Percentiles rank a stretch among this genome's conserved stretches.
These are phyloP conservation scores for Neurospora terricola DNA, from an alignment of 495 filamentous ascomycete species.

Conservation along the genomic window DNA sequence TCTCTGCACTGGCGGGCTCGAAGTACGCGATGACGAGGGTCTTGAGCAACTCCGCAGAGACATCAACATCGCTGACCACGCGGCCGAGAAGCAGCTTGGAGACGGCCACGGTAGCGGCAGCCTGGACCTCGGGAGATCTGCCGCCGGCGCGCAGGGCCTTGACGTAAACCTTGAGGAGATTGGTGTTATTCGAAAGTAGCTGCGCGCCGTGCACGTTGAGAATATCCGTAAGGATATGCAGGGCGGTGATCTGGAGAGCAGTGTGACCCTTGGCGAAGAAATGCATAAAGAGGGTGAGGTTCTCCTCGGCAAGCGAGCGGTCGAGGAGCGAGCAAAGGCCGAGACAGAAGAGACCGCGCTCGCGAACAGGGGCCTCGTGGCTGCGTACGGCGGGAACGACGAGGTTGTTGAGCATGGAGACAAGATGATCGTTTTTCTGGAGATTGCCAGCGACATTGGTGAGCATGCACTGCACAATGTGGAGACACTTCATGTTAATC, in stretches of 20 bases:
- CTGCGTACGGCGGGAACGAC: conserved; percentile 89
- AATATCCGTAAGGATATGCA: conserved; percentile 93
- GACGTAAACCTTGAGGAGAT: conserved; percentile 66
- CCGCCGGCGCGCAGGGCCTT: conserved; percentile 62
- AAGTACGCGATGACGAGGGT: conserved; percentile 81
- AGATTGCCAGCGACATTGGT: conserved; percentile 78
- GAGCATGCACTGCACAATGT: conserved; percentile 96
- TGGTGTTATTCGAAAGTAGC: conserved; percentile 46
- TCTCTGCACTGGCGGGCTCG: conserved; percentile 71
- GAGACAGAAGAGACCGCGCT: conserved; percentile 78
- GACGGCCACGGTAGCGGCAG: conserved; percentile 69
- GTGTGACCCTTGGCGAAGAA: conserved; percentile 92
- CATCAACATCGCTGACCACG: conserved; percentile 46
- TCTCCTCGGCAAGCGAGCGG: conserved; percentile 83
- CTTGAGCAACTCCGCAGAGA: conserved; percentile 61
- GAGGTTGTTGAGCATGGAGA: conserved; percentile 92
- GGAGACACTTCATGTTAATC: conserved; percentile 96
- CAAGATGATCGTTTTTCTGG: conserved; percentile 76
- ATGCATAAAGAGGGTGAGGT: conserved; percentile 87
- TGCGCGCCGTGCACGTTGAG: conserved; percentile 75
- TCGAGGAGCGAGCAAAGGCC: conserved; percentile 88
- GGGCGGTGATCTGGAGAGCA: conserved; percentile 73
- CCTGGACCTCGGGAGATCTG: conserved; percentile 63
- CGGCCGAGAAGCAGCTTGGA: conserved; percentile 80
- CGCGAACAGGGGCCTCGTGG: conserved; percentile 86